Percentiles rank a stretch among this genome's conserved stretches.
Conservation (phyloP, 495 filamentous ascomycete species). For the Melanomma pulvis-pyrius region DNA sequence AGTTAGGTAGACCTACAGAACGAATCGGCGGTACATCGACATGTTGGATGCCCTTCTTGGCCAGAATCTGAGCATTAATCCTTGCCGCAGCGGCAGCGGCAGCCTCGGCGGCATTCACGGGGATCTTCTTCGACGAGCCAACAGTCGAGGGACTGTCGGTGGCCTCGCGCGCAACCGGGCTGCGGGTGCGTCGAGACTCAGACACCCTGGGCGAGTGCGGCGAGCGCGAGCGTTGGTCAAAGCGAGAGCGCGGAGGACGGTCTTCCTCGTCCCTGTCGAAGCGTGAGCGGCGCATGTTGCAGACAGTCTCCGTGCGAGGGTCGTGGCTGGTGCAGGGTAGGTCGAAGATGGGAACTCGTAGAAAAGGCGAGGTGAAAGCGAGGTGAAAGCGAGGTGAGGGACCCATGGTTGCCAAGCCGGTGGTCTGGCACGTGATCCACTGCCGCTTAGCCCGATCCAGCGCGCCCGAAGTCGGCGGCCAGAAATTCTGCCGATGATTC, state of each 20-base stretch:
- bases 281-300: constrained; percentile 84
- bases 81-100: constrained; percentile 90
- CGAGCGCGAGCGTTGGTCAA: constrained; percentile 85
- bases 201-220: constrained; percentile 66
- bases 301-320: not conserved
- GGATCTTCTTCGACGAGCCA: constrained; percentile 48
- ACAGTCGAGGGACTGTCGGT: constrained; percentile 54
- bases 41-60: constrained; percentile 90
- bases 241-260: constrained; percentile 69
- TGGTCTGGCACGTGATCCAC: not conserved
- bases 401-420: not conserved
- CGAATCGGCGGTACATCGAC: constrained; percentile 90
- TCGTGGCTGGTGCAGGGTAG: not conserved
- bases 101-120: constrained; percentile 77
- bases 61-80: constrained; percentile 91
- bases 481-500: not conserved
- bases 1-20: constrained; percentile 52
- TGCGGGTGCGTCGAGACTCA: constrained; percentile 72
- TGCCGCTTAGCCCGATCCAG: not conserved
- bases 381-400: constrained; percentile 38
- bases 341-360: not conserved
- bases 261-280: constrained; percentile 83
- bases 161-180: constrained; percentile 66
- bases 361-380: not conserved
- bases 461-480: not conserved